Percentiles rank a stretch among this genome's conserved stretches.
Conservation (phyloP, 2,329 filamentous ascomycete species). For the Mariannaea elegans region DNA sequence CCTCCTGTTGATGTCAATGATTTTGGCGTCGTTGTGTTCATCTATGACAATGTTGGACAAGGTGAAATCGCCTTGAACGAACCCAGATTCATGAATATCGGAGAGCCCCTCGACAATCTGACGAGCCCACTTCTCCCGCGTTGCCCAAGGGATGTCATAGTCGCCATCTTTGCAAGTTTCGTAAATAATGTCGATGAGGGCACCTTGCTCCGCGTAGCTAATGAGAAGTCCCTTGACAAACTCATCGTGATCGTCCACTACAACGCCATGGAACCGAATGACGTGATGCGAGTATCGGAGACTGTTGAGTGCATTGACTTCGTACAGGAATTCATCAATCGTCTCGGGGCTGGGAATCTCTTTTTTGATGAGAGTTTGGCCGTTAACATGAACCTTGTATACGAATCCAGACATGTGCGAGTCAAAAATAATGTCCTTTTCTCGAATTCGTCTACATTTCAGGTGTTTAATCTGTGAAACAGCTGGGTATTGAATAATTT, state of each 20-base stretch:
- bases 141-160: conserved; percentile 70
- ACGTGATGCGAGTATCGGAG: conserved; percentile 78
- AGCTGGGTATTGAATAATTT: conserved; percentile 88
- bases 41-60: conserved; percentile 97
- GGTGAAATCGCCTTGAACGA: conserved; percentile 97
- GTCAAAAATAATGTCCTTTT: conserved; percentile 83
- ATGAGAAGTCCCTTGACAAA: conserved; percentile 90
- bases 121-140: conserved; percentile 85
- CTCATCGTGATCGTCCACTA: conserved; percentile 87
- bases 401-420: conserved; percentile 97
- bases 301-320: conserved; percentile 91
- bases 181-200: conserved; percentile 90
- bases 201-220: conserved; percentile 84
- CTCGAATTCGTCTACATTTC: conserved; percentile 69
- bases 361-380: conserved; percentile 86
- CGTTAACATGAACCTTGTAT: conserved; percentile 83
- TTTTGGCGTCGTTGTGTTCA: conserved; percentile 83
- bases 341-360: conserved; percentile 97
- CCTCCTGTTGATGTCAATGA: conserved; percentile 97
- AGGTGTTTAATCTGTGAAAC: conserved; percentile 79
- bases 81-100: conserved; percentile 94
- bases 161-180: conserved; percentile 71
- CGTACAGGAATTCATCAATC: conserved; percentile 95
- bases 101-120: conserved; percentile 91
- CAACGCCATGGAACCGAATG: conserved; percentile 86